Conservation (phyloP, 2,329 filamentous ascomycete genomes). For the Phaeosphaeria sp. region DNA sequence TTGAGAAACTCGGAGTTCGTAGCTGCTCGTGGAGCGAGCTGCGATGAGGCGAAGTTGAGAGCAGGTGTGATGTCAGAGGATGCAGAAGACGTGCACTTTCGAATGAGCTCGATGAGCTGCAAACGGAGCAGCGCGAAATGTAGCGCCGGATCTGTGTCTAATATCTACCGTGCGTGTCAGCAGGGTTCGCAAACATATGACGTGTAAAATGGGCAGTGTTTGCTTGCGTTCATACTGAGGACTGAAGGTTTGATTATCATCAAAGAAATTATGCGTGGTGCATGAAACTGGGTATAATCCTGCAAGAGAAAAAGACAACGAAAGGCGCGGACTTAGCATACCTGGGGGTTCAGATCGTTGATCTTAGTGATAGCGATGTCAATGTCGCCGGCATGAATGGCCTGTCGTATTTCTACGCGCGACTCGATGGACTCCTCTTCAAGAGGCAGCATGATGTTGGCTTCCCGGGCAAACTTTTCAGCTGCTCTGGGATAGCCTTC, state of each 20-base stretch:
- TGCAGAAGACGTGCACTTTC: slow-evolving; percentile 70
- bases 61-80: slow-evolving; percentile 79
- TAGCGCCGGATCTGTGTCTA: slow-evolving; percentile 81
- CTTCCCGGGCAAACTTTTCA: slow-evolving; percentile 91
- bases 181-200: slow-evolving; percentile 13
- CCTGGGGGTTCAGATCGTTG: slow-evolving; percentile 90
- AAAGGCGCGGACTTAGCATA: slow-evolving; percentile 59
- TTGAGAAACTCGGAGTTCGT: slow-evolving; percentile 81
- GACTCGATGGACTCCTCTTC: slow-evolving; percentile 76
- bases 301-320: slow-evolving; percentile 57
- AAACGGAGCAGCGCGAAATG: slow-evolving; percentile 90
- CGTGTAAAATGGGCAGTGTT: slow-evolving; percentile 9
- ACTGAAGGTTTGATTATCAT: slow-evolving; percentile 88
- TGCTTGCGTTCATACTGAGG: slow-evolving; percentile 75
- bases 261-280: slow-evolving; percentile 98
- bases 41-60: slow-evolving; percentile 83
- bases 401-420: slow-evolving; percentile 82
- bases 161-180: slow-evolving; percentile 66
- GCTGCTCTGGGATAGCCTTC: slow-evolving; percentile 94
- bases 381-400: slow-evolving; percentile 85
- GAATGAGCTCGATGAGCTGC: slow-evolving; percentile 93
- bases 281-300: slow-evolving; percentile 99
- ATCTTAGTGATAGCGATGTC: slow-evolving; percentile 83
- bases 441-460: slow-evolving; percentile 79
- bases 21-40: slow-evolving; percentile 86